Evolutionary conservation across 192 early-diverging fungal genomes (phyloP).

Genomic region (Gonapodya prolifera): DNA sequence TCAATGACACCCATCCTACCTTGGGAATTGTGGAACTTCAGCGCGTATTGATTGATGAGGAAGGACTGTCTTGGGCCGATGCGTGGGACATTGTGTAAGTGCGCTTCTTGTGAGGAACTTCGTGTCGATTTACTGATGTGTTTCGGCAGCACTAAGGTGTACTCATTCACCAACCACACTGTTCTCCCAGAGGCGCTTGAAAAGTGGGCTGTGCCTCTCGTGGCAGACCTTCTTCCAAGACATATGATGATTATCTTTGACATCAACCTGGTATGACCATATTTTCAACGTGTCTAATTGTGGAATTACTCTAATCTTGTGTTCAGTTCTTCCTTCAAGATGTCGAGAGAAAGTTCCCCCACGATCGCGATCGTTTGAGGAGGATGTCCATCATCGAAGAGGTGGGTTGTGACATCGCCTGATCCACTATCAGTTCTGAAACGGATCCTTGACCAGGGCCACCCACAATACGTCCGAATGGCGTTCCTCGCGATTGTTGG

Average conservation of each 20-base stretch:
- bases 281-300: too few relatives aligned
- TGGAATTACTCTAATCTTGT: too few relatives aligned
- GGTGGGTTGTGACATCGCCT: conserved; percentile 15
- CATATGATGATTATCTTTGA: conserved; percentile 99
- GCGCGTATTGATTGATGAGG: conserved; percentile 84
- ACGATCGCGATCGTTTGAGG: conserved; percentile 72
- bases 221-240: conserved; percentile 83
- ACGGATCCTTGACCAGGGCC: conserved; percentile 13
- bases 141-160: conserved; percentile 54
- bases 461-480: conserved; percentile 93
- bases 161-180: conserved; percentile 99
- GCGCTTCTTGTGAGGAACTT: background rate
- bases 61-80: conserved; percentile 82
- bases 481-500: conserved; percentile 90
- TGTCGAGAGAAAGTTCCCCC: conserved; percentile 75
- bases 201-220: conserved; percentile 90
- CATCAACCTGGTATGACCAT: conserved; percentile 59
- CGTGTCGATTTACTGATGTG: background rate
- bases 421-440: background rate
- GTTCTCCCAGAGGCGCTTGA: conserved; percentile 97
- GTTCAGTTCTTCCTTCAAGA: conserved; percentile 77
- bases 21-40: conserved; percentile 87
- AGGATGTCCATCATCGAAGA: conserved; percentile 95
- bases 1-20: conserved; percentile 97
- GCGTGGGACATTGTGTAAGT: conserved; percentile 65